Evolutionary conservation across 768 basidiomycete species (phyloP), one percentile per base, ranked within the genome.

Genomic region (Lactifluus rugatus): DNA sequence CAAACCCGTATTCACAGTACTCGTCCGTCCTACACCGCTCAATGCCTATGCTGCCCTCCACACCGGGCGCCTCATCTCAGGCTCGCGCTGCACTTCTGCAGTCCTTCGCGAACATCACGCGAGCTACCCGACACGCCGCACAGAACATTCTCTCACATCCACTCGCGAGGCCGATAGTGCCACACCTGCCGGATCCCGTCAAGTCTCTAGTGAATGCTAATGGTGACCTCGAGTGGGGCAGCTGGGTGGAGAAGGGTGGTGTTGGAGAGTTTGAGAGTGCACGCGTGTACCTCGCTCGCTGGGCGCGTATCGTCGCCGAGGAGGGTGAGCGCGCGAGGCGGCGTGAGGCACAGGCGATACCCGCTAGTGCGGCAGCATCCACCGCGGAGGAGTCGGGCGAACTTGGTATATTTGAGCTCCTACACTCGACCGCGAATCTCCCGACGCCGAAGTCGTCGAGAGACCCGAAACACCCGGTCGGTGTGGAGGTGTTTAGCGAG

Each of bases 211-310:
- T 96, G 2, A 89, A 84, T 66, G 94, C 84, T 0, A 85, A 85
- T 52, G 93, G 93, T 17, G 94, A 95, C 68, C 83, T 85, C 73
- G 89, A 95, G 65, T 95, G 93, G 87, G 85, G 89, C 4, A 89
- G 89, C 63, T 92, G 90, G 90, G 89, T 91, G 0, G 91, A 93
- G 70, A 89, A 89, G 68, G 86, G 90, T 34, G 89, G 93, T 0
- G 89, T 96, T 2, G 93, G 92, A 6, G 93, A 96, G 69, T 98
- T 95, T 69, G 96, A 98, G 72, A 89, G 89, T 59, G 96, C 96
- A 0, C 78, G 94, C 5, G 90, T 98, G 7, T 98, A 98, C 70
- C 81, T 99, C 9, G 96, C 96, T 10, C 78, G 91, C 32, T 99
- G 96, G 96, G 96, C 96, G 3, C 79, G 94, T 50, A 88, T 93